A percentile compares a stretch with the other conserved stretches of the same genome.
These are phyloP conservation scores for Lipomyces oligophaga DNA, from an alignment of 805 yeast genomes.

Conservation along the genomic window DNA sequence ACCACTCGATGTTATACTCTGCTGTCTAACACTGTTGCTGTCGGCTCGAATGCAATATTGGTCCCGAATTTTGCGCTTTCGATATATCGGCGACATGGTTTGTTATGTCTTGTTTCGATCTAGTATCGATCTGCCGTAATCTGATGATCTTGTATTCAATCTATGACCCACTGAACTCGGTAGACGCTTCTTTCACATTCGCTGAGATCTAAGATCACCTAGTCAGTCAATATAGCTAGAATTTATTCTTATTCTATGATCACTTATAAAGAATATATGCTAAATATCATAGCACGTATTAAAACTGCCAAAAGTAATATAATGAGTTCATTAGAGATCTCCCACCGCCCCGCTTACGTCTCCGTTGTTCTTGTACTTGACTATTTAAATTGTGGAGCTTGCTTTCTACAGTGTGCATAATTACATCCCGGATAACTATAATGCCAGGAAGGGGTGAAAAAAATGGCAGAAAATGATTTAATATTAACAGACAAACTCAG, in stretches of 20 bases:
- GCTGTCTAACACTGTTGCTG: background rate
- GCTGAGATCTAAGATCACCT: background rate
- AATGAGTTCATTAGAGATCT: too few relatives aligned
- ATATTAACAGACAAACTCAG: background rate
- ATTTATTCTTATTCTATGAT: background rate
- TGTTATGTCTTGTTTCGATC: background rate
- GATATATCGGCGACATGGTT: conserved; percentile 10
- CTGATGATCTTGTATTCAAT: background rate
- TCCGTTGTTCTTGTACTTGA: too few relatives aligned
- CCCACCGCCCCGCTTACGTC: too few relatives aligned
- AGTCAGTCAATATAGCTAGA: background rate
- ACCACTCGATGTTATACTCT: background rate
- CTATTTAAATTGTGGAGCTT: too few relatives aligned
- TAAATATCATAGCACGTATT: too few relatives aligned
- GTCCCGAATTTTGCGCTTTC: conserved; percentile 4
- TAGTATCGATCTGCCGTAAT: background rate
- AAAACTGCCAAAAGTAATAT: too few relatives aligned
- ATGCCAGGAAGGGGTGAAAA: background rate
- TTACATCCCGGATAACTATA: background rate
- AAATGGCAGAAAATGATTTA: background rate
- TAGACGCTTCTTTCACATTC: background rate
- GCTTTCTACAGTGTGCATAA: too few relatives aligned
- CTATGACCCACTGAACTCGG: background rate
- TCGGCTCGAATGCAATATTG: background rate
- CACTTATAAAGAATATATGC: background rate